Conservation (phyloP, 306 rosid species). For the Mimosa pudica region DNA sequence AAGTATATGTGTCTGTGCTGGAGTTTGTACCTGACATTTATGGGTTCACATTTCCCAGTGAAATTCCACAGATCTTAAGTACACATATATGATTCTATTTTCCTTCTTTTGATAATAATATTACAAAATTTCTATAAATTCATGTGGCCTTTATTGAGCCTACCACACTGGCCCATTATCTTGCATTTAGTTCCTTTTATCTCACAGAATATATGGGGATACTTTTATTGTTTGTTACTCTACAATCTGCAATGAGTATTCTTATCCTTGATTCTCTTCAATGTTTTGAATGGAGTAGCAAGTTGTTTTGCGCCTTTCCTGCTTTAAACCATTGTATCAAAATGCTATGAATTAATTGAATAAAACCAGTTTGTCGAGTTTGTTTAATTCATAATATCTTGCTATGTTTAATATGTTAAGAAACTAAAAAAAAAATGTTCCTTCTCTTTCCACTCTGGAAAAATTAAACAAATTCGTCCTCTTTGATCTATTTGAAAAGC, state of each 20-base stretch:
- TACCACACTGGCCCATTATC: background rate
- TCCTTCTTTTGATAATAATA: background rate
- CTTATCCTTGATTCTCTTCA: background rate
- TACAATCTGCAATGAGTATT: background rate
- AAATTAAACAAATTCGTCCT: too few relatives aligned
- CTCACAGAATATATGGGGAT: background rate
- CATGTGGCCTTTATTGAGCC: background rate
- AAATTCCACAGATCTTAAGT: slow-evolving; percentile 1
- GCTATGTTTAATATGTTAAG: background rate
- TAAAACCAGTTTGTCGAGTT: background rate
- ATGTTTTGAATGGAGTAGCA: background rate
- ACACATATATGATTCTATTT: slow-evolving; percentile 19
- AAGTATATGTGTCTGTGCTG: slow-evolving; percentile 26
- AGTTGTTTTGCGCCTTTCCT: background rate
- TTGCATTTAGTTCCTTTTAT: background rate
- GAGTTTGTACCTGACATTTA: slow-evolving; percentile 28
- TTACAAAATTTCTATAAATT: slow-evolving; percentile 9
- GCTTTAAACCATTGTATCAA: background rate
- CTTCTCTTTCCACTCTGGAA: too few relatives aligned
- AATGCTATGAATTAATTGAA: background rate
- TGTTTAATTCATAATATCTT: background rate
- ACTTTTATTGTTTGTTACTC: background rate
- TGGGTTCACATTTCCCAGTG: slow-evolving; percentile 21
- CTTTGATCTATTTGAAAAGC: too few relatives aligned
- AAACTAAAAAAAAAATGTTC: too few relatives aligned